A percentile compares a stretch with the other conserved stretches of the same genome.
Conservation (phyloP, 257 asterid species). For the Pogostemon cablin region DNA sequence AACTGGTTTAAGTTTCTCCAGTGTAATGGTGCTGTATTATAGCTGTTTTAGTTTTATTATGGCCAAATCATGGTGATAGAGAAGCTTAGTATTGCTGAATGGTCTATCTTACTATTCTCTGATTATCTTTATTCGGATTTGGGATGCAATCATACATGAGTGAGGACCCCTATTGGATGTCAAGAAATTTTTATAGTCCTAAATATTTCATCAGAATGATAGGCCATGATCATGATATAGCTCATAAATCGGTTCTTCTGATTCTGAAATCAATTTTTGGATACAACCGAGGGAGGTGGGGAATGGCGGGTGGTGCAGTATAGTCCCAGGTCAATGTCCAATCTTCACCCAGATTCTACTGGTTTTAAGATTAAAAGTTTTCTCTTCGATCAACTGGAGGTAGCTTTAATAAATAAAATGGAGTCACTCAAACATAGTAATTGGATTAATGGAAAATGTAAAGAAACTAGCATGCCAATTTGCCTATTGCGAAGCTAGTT, state of each 20-base stretch:
- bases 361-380: not conserved
- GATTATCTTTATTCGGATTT: not conserved
- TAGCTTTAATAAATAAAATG: not conserved
- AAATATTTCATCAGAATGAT: not conserved
- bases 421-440: not conserved
- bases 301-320: no score
- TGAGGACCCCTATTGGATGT: not conserved
- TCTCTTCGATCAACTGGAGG: not conserved
- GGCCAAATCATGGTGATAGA: not conserved
- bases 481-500: not conserved
- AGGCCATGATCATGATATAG: not conserved
- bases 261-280: not conserved
- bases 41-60: not conserved
- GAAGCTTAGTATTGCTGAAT: not conserved
- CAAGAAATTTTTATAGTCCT: not conserved
- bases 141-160: not conserved
- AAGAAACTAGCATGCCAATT: not conserved
- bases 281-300: not conserved
- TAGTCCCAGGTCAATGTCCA: constrained; percentile 1
- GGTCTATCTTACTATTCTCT: not conserved
- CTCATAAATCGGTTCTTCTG: constrained; percentile 8
- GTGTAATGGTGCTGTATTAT: not conserved
- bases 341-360: not conserved
- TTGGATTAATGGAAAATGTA: not conserved
- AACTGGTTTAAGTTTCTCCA: not conserved